These are phyloP conservation scores for Microbotryum violaceum DNA, from an alignment of 1,284 basidiomycete genomes.

Conservation along the genomic window DNA sequence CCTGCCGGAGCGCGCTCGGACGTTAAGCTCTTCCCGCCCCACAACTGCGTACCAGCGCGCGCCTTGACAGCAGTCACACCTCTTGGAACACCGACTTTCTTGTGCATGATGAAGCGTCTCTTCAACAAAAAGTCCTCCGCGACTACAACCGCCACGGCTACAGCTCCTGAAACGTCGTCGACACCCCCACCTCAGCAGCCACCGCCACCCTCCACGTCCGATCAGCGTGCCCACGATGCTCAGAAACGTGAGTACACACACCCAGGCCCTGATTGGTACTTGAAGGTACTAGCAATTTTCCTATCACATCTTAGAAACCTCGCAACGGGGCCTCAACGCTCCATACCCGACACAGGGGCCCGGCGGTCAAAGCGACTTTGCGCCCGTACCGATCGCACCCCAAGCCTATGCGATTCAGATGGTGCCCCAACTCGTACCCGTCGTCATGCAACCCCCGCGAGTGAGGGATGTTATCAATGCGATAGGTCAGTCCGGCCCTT, in stretches of 20 bases:
- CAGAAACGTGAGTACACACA: background rate
- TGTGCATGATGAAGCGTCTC: constrained; percentile 19
- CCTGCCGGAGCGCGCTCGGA: too few relatives aligned
- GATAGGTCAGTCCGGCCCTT: constrained; percentile 15
- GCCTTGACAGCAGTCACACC: too few relatives aligned
- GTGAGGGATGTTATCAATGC: constrained; percentile 21
- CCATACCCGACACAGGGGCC: too few relatives aligned
- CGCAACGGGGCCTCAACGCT: too few relatives aligned
- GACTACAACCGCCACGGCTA: background rate
- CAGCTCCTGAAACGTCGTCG: background rate
- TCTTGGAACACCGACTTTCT: too few relatives aligned
- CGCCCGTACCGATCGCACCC: background rate
- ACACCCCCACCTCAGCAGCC: background rate
- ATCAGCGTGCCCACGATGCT: background rate
- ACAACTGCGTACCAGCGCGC: too few relatives aligned
- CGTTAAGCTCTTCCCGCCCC: too few relatives aligned
- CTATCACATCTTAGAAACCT: too few relatives aligned
- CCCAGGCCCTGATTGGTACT: background rate
- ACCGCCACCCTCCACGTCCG: background rate
- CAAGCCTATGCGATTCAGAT: background rate
- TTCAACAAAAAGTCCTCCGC: constrained; percentile 9
- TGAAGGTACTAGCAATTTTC: background rate
- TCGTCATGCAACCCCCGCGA: constrained; percentile 10
- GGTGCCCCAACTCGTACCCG: background rate
- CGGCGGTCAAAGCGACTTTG: too few relatives aligned